Evolutionary conservation across 2,329 filamentous ascomycete genomes (phyloP).

Genomic region (Cercospora sesami): DNA sequence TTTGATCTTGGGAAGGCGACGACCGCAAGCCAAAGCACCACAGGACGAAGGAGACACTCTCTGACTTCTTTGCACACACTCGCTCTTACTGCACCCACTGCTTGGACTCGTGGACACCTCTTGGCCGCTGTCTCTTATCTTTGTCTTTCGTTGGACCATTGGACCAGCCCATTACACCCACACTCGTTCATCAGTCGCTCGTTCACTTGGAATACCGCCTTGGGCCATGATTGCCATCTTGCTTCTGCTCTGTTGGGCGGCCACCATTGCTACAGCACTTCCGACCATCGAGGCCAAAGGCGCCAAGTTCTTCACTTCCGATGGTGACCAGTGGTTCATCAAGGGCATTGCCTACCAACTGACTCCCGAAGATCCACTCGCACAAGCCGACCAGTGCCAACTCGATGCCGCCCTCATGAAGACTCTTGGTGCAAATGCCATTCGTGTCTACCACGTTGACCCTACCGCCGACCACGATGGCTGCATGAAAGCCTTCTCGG

Average conservation of each 20-base stretch:
- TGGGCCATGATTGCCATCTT: neutral
- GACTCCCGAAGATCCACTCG: constrained; percentile 69
- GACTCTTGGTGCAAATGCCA: constrained; percentile 75
- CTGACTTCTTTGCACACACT: neutral
- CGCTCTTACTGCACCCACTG: neutral
- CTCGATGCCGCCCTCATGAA: constrained; percentile 77
- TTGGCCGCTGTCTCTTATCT: neutral
- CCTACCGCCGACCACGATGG: constrained; percentile 67
- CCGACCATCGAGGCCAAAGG: constrained; percentile 63
- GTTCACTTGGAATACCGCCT: neutral
- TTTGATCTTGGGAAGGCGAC: neutral
- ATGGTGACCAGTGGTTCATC: constrained; percentile 80
- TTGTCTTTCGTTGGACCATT: neutral
- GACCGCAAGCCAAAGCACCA: neutral
- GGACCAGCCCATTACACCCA: neutral
- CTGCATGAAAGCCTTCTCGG: constrained; percentile 78
- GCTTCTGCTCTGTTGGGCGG: neutral
- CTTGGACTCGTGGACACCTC: neutral
- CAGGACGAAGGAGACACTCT: neutral
- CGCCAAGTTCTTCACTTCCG: constrained; percentile 80
- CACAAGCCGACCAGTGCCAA: constrained; percentile 72
- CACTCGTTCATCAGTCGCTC: neutral
- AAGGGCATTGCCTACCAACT: constrained; percentile 58
- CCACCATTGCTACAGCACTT: constrained; percentile 47
- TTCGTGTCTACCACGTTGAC: constrained; percentile 88